Evolutionary conservation across 148 eudicot genomes (phyloP).

Genomic region (Amaranthus hypochondriacus): DNA sequence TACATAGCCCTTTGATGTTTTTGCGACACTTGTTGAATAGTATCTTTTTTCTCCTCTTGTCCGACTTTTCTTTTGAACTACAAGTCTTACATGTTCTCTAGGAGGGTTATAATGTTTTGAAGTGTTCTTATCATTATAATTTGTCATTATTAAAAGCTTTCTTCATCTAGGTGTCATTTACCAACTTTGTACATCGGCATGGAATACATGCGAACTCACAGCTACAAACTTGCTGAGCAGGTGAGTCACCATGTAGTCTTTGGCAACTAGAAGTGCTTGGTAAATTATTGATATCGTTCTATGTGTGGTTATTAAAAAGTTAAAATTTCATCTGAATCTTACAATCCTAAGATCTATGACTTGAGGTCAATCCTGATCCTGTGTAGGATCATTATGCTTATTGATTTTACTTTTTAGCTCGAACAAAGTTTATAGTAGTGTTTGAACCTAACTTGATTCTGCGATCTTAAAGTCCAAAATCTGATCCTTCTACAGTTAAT

Average conservation of each 20-base stretch:
- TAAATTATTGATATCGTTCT: no score
- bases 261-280: not conserved
- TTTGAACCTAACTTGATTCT: no score
- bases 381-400: no score
- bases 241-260: slow-evolving; percentile 26
- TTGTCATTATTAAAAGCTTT: slow-evolving; percentile 28
- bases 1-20: not conserved
- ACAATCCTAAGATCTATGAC: no score
- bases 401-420: no score
- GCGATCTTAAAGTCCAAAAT: no score
- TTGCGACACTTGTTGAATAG: not conserved
- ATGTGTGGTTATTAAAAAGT: no score
- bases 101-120: not conserved
- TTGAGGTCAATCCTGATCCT: no score
- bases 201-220: slow-evolving; percentile 93
- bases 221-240: slow-evolving; percentile 88
- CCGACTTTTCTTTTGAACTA: slow-evolving; percentile 2
- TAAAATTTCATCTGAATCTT: no score
- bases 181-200: slow-evolving; percentile 94
- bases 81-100: not conserved
- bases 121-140: slow-evolving; percentile 19
- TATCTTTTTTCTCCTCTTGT: not conserved
- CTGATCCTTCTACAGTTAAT: no score
- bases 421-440: no score
- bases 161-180: slow-evolving; percentile 83